Evolutionary conservation across 1,284 basidiomycete genomes (phyloP).

Genomic region (Cutaneotrichosporon cavernicola): DNA sequence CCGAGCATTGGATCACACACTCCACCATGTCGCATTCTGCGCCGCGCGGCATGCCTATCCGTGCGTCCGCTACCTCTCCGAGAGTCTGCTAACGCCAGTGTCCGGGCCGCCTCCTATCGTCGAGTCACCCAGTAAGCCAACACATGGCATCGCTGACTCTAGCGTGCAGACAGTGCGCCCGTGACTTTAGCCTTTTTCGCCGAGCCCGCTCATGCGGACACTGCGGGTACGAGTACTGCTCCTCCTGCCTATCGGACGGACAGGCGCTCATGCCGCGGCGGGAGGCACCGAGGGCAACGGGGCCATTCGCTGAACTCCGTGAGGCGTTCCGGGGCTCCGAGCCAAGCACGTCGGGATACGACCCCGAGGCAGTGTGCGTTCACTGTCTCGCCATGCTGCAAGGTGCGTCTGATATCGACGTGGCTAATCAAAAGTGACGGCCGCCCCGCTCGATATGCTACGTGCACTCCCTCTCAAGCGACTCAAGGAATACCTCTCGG

Average conservation of each 20-base stretch:
- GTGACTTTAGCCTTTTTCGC: constrained; percentile 49
- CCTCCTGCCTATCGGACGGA: constrained; percentile 43
- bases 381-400: constrained; percentile 50
- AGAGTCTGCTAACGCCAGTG: constrained; percentile 31
- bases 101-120: constrained; percentile 51
- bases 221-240: constrained; percentile 53
- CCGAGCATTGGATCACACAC: neutral
- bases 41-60: constrained; percentile 37
- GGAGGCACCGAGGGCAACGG: constrained; percentile 14
- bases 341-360: constrained; percentile 39
- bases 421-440: constrained; percentile 38
- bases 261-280: constrained; percentile 52
- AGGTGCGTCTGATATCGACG: constrained; percentile 32
- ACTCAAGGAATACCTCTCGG: constrained; percentile 49
- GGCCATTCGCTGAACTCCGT: constrained; percentile 29
- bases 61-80: constrained; percentile 28
- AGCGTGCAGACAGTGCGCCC: constrained; percentile 50
- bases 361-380: constrained; percentile 48
- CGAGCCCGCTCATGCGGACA: constrained; percentile 47
- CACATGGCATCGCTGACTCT: neutral
- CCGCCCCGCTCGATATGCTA: constrained; percentile 40
- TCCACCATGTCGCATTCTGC: constrained; percentile 11
- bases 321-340: constrained; percentile 31
- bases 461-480: constrained; percentile 48
- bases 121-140: constrained; percentile 43